A percentile compares a stretch with the other conserved stretches of the same genome.
Conservation (phyloP, 148 eudicot genomes). For the Rhododendron griersonianum region DNA sequence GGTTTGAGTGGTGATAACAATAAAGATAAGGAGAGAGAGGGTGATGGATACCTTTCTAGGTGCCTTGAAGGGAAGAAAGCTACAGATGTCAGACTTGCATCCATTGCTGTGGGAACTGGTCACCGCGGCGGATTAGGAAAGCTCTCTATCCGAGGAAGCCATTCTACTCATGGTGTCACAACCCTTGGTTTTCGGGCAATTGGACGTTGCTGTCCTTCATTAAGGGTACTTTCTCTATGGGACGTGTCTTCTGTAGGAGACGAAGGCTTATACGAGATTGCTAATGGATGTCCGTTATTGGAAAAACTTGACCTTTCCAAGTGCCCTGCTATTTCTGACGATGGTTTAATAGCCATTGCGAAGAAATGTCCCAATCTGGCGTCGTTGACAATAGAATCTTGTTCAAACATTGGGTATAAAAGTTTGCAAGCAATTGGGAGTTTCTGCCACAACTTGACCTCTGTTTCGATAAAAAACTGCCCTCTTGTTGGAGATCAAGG, state of each 20-base stretch:
- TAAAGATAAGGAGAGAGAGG: conserved; percentile 31
- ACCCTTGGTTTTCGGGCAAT: conserved; percentile 66
- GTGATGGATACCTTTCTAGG: conserved; percentile 67
- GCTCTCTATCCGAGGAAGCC: conserved; percentile 61
- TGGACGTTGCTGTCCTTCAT: conserved; percentile 72
- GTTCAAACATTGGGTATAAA: conserved; percentile 52
- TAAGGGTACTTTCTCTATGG: conserved; percentile 67
- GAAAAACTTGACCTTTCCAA: conserved; percentile 67
- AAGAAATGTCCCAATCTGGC: conserved; percentile 51
- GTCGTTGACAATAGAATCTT: conserved; percentile 50
- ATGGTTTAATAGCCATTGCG: conserved; percentile 63
- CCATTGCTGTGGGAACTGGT: conserved; percentile 70
- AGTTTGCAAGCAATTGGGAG: conserved; percentile 63
- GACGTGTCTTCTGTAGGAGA: conserved; percentile 61
- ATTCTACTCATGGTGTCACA: conserved; percentile 48
- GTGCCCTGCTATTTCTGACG: conserved; percentile 62
- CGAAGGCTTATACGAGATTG: conserved; percentile 79
- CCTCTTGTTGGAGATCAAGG: conserved; percentile 82
- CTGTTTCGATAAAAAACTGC: conserved; percentile 60
- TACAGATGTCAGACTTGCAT: conserved; percentile 88
- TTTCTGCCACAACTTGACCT: conserved; percentile 46
- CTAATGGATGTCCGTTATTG: conserved; percentile 50
- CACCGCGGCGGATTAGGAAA: conserved; percentile 77
- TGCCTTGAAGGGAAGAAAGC: conserved; percentile 84
- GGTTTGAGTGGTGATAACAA: conserved; percentile 7